These are phyloP conservation scores for Scalesia atractyloides DNA, from an alignment of 129 eudicot species.

Conservation along the genomic window DNA sequence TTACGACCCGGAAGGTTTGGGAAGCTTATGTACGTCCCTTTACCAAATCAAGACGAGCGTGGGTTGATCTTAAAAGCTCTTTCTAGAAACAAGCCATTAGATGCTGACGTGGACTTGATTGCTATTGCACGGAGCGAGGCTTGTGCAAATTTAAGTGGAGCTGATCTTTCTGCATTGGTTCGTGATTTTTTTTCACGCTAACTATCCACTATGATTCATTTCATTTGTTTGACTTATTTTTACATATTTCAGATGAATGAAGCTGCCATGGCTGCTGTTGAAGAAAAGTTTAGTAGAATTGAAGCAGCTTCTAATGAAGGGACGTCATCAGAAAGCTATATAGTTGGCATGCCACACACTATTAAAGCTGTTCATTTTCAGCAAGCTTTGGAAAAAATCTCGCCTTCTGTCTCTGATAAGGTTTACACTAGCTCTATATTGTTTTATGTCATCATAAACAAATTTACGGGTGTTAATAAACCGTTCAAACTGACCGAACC, in stretches of 20 bases:
- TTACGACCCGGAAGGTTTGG: constrained; percentile 91
- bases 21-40: constrained; percentile 68
- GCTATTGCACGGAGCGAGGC: constrained; percentile 53
- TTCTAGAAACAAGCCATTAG: constrained; percentile 63
- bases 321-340: constrained; percentile 12
- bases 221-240: neutral
- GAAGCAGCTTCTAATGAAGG: constrained; percentile 74
- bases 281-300: constrained; percentile 44
- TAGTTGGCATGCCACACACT: constrained; percentile 37
- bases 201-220: neutral
- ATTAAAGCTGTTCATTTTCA: constrained; percentile 68
- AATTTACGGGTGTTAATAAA: neutral
- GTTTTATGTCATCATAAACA: neutral
- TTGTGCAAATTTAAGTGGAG: constrained; percentile 82
- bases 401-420: constrained; percentile 82
- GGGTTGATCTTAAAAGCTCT: constrained; percentile 80
- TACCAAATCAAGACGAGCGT: constrained; percentile 85
- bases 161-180: constrained; percentile 84
- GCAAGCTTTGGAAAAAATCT: constrained; percentile 56
- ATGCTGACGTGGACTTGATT: constrained; percentile 62
- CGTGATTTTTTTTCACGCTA: neutral
- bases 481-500: neutral
- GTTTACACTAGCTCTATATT: constrained; percentile 31
- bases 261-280: constrained; percentile 80
- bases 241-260: constrained; percentile 55